These are phyloP conservation scores for Vigna reflexopilosa DNA, from an alignment of 306 rosid species.

Conservation along the genomic window DNA sequence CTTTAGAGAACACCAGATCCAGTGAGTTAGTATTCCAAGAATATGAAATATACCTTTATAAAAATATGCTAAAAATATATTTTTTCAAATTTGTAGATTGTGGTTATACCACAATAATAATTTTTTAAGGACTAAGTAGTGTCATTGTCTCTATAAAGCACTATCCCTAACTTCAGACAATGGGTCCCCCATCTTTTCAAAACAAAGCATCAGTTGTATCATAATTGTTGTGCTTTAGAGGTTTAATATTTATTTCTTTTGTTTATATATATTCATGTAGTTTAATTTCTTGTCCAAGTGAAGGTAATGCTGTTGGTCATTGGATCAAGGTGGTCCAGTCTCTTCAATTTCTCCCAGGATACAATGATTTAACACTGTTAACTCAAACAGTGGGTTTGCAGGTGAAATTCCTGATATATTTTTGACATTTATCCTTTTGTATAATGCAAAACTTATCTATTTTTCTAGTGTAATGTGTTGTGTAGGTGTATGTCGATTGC, in stretches of 20 bases:
- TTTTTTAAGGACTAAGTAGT: background rate
- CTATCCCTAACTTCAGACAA: background rate
- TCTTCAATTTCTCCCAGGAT: slow-evolving; percentile 76
- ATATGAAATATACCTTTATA: too few species aligned
- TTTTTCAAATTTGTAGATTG: too few species aligned
- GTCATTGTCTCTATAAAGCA: background rate
- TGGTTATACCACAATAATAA: background rate
- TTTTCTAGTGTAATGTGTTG: background rate
- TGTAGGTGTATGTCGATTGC: background rate
- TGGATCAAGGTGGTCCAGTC: slow-evolving; percentile 84
- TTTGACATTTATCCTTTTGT: slow-evolving; percentile 28
- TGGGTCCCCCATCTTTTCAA: background rate
- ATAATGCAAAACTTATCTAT: slow-evolving; percentile 18
- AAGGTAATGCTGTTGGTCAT: slow-evolving; percentile 77
- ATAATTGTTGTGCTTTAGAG: slow-evolving; percentile 24
- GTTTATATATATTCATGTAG: slow-evolving; percentile 31
- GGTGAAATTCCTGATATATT: slow-evolving; percentile 59
- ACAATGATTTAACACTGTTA: slow-evolving; percentile 74
- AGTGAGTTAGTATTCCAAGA: too few species aligned
- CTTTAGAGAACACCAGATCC: too few species aligned
- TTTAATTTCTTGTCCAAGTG: slow-evolving; percentile 48
- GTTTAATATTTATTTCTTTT: slow-evolving; percentile 29
- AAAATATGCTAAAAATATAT: background rate
- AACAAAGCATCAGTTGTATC: slow-evolving; percentile 30
- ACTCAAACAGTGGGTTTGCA: slow-evolving; percentile 90